Percentiles rank a stretch among this genome's conserved stretches.
Evolutionary conservation across 345 rosid species (phyloP).

Genomic region (Rhodomyrtus tomentosa): DNA sequence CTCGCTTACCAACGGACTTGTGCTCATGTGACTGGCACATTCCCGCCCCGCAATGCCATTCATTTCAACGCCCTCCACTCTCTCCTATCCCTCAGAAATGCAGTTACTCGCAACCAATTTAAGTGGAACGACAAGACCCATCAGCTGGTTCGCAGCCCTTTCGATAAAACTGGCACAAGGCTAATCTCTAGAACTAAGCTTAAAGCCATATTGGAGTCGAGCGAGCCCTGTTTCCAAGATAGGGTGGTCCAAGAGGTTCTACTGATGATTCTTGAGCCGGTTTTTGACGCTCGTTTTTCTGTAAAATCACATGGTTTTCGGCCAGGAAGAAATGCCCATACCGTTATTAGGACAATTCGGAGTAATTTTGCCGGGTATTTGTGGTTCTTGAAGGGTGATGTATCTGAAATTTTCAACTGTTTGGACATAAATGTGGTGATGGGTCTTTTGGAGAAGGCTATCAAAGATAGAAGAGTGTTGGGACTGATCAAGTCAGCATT

Average conservation of each 20-base stretch:
- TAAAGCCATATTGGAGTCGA: slow-evolving; percentile 26
- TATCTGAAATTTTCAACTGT: slow-evolving; percentile 43
- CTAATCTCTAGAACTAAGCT: slow-evolving; percentile 50
- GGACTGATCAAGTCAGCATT: slow-evolving; percentile 51
- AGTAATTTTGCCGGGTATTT: slow-evolving; percentile 86
- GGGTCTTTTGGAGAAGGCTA: slow-evolving; percentile 45
- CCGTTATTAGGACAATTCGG: slow-evolving; percentile 76
- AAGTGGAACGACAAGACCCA: slow-evolving; percentile 64
- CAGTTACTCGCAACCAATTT: slow-evolving; percentile 48
- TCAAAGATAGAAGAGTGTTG: slow-evolving; percentile 62
- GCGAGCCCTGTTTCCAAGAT: slow-evolving; percentile 76
- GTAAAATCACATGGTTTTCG: slow-evolving; percentile 65
- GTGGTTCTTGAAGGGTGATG: slow-evolving; percentile 83
- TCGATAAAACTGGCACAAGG: slow-evolving; percentile 27
- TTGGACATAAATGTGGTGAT: slow-evolving; percentile 42
- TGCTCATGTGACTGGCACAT: slow-evolving; percentile 68
- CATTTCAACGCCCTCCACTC: slow-evolving; percentile 53
- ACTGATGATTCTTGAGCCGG: slow-evolving; percentile 72
- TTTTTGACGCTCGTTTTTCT: slow-evolving; percentile 76
- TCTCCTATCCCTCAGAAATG: slow-evolving; percentile 58
- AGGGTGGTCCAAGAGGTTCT: slow-evolving; percentile 84
- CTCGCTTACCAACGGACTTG: slow-evolving; percentile 82
- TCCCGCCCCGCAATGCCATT: slow-evolving; percentile 84
- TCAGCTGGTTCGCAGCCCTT: slow-evolving; percentile 60
- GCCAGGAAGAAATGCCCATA: slow-evolving; percentile 88